Evolutionary conservation across 495 filamentous ascomycete genomes (phyloP), one percentile per base, ranked within the genome.

Genomic region (Beverwykella pulmonaria): DNA sequence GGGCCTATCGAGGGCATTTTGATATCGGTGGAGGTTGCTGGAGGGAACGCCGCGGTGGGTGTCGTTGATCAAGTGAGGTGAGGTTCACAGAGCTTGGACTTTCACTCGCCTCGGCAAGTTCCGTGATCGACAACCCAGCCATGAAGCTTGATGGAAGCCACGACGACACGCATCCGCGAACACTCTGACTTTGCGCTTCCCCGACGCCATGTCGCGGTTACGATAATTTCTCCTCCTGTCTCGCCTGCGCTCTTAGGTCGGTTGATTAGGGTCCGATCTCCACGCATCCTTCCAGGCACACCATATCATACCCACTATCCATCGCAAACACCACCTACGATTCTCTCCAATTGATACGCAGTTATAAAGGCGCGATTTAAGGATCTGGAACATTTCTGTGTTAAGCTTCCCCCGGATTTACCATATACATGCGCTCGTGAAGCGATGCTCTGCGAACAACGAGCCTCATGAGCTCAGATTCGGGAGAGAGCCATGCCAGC

Each of bases 1-100:
- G 77, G 75, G 27, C 75, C 76, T 67, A 79, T 77, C n/a, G 67
- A 71, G 65, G 73, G 75, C 77, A 74, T 80, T 30, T n/a, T 53
- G 54, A 29, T 27, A 10, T 57, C 46, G 44, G 14, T 49, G 46
- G 52, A 12, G 27, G 39, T n/a, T 44, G 3, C 17, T 12, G 39
- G 39, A 15, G 39, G 39, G 39, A n/a, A n/a, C 17, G 39, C 17
- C 39, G 39, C 17, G 39, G 39, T n/a, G n/a, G 6, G 39, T 44
- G 8, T 10, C 17, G 9, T 2, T 7, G 39, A 34, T 12, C 5
- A 34, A 34, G 6, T 34, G 39, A 44, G 17, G 39, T 44, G 41
- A 50, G 26, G 20, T 30, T 32, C 22, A 25, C 19, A 23, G 50
- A 63, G 29, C 22, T 54, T 55, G 29, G 47, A 61, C 26, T 53